These are phyloP conservation scores for Xenoacremonium recifei DNA, from an alignment of 2,329 filamentous ascomycete species.

Conservation along the genomic window DNA sequence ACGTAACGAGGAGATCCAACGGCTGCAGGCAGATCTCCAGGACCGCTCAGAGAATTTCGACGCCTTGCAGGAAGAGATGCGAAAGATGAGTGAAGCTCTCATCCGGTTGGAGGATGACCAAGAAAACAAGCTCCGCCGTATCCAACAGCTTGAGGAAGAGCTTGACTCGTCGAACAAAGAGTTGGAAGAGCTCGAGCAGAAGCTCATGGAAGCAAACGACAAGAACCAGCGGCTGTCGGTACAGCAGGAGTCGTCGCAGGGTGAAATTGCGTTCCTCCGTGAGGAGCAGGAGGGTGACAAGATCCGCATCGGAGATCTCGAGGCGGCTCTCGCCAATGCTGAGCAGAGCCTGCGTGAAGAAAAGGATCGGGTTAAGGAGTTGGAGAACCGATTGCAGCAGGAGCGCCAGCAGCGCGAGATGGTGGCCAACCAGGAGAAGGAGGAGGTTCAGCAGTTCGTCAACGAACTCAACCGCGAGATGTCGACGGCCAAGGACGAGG, in stretches of 20 bases:
- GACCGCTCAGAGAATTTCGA: conserved; percentile 84
- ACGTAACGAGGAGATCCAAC: conserved; percentile 68
- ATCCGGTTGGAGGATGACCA: conserved; percentile 88
- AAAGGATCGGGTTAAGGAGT: conserved; percentile 70
- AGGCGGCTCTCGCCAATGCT: conserved; percentile 76
- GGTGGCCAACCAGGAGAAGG: conserved; percentile 84
- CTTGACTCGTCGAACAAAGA: conserved; percentile 82
- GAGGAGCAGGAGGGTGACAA: conserved; percentile 98
- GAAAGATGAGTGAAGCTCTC: conserved; percentile 82
- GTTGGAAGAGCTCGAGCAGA: conserved; percentile 80
- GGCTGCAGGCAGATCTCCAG: conserved; percentile 68
- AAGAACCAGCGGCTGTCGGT: conserved; percentile 87
- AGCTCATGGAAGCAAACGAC: conserved; percentile 78
- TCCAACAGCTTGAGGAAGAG: conserved; percentile 80
- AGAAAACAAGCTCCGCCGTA: conserved; percentile 72
- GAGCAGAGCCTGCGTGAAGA: conserved; percentile 81
- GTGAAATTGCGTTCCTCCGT: conserved; percentile 89
- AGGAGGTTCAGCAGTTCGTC: conserved; percentile 90
- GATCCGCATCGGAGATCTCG: conserved; percentile 93
- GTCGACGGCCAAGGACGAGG: conserved; percentile 80
- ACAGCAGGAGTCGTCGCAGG: conserved; percentile 88
- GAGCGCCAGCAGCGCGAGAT: conserved; percentile 86
- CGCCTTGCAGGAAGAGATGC: conserved; percentile 91
- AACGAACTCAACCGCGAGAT: conserved; percentile 89
- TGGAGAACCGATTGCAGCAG: conserved; percentile 72